A percentile compares a stretch with the other conserved stretches of the same genome.
Conservation (phyloP, 306 rosid genomes). For the Ziziphus jujuba region DNA sequence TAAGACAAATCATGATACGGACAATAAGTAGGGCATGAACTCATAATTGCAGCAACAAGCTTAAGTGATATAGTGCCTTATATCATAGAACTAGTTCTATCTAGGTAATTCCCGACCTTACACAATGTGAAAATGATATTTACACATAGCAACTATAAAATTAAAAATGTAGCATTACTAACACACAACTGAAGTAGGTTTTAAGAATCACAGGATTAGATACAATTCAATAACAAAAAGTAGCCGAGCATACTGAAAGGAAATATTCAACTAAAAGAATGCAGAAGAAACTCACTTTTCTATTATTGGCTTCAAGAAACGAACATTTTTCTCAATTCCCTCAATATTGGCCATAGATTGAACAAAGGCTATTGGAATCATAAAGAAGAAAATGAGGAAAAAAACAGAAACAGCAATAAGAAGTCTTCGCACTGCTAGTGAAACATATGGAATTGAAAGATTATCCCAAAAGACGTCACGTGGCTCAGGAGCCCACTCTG, state of each 20-base stretch:
- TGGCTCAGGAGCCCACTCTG: slow-evolving; percentile 98
- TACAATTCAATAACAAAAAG: not conserved
- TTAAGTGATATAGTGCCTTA: too few relatives aligned
- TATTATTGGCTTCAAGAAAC: slow-evolving; percentile 68
- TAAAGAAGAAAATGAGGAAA: slow-evolving; percentile 69
- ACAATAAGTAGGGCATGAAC: too few relatives aligned
- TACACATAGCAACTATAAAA: too few relatives aligned
- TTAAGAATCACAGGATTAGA: not conserved
- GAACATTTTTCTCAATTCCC: slow-evolving; percentile 65
- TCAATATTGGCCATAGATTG: slow-evolving; percentile 93
- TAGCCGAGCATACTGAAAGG: not conserved
- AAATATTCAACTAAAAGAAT: not conserved
- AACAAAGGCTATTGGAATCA: slow-evolving; percentile 91
- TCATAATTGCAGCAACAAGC: too few relatives aligned
- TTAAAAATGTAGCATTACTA: not conserved
- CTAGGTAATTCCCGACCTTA: too few relatives aligned
- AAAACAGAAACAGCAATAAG: slow-evolving; percentile 53
- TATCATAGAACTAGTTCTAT: too few relatives aligned
- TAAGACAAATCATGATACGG: too few relatives aligned
- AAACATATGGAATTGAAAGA: slow-evolving; percentile 83
- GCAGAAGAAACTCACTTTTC: slow-evolving; percentile 55
- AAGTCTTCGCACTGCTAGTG: slow-evolving; percentile 64
- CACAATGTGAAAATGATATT: too few relatives aligned
- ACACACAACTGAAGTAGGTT: not conserved
- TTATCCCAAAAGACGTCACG: slow-evolving; percentile 82